These are phyloP conservation scores for Trametes meyenii DNA, from an alignment of 768 basidiomycete species.

Conservation along the genomic window DNA sequence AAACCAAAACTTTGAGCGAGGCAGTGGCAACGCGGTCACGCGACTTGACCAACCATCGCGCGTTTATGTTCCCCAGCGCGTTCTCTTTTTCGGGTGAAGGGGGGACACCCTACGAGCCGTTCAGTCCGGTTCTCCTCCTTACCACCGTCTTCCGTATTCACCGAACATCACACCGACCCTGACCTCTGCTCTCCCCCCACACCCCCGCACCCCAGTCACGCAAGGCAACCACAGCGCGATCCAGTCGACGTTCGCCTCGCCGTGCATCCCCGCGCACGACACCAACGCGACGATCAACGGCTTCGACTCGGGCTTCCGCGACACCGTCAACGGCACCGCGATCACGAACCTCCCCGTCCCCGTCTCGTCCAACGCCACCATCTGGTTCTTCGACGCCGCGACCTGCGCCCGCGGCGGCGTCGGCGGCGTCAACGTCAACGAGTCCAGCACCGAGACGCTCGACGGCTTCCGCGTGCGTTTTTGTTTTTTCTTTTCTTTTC, in stretches of 20 bases:
- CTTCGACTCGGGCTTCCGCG: slow-evolving; percentile 57
- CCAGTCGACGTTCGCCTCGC: slow-evolving; percentile 56
- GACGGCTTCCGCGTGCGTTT: slow-evolving; percentile 41
- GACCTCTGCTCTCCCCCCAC: not conserved
- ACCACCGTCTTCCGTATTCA: not conserved
- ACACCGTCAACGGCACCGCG: slow-evolving; percentile 49
- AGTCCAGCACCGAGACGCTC: slow-evolving; percentile 40
- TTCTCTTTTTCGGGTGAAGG: no score
- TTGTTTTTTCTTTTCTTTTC: not conserved
- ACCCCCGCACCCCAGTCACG: slow-evolving; percentile 48
- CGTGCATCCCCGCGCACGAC: slow-evolving; percentile 55
- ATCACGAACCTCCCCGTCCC: slow-evolving; percentile 47
- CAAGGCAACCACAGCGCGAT: slow-evolving; percentile 56
- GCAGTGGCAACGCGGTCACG: slow-evolving; percentile 5
- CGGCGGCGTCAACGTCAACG: slow-evolving; percentile 61
- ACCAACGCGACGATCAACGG: slow-evolving; percentile 55
- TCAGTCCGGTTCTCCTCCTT: not conserved
- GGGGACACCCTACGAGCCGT: no score
- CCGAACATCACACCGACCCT: not conserved
- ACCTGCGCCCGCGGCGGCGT: slow-evolving; percentile 61
- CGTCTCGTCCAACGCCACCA: slow-evolving; percentile 47
- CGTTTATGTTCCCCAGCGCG: not conserved
- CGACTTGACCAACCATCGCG: not conserved
- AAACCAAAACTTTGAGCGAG: not conserved
- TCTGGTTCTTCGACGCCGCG: slow-evolving; percentile 64